Evolutionary conservation across 1,284 basidiomycete species (phyloP).

Genomic region (Ustilago loliicola): DNA sequence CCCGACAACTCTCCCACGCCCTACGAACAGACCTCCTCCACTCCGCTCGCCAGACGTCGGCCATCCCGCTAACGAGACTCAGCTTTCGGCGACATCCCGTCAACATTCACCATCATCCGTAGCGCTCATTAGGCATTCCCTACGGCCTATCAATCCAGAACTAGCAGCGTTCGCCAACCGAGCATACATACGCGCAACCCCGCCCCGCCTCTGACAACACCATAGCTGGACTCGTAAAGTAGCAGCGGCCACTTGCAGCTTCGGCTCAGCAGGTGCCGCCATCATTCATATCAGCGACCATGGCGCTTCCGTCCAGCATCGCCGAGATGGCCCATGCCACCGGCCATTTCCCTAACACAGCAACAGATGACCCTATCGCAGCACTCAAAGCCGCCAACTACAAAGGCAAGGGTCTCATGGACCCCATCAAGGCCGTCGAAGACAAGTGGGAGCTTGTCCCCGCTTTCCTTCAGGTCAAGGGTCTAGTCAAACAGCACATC

Average conservation of each 20-base stretch:
- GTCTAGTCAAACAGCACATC: conserved; percentile 87
- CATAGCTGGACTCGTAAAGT: background rate
- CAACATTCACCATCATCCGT: too few species aligned
- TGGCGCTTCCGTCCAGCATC: conserved; percentile 48
- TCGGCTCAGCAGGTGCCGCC: conserved; percentile 16
- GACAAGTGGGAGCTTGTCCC: conserved; percentile 70
- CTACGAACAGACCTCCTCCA: background rate
- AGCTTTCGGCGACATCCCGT: background rate
- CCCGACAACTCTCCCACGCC: background rate
- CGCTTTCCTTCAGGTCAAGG: conserved; percentile 69
- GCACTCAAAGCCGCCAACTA: conserved; percentile 58
- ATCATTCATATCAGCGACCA: conserved; percentile 4
- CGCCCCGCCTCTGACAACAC: background rate
- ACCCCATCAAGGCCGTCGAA: conserved; percentile 74
- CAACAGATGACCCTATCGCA: conserved; percentile 46
- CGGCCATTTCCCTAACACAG: conserved; percentile 22
- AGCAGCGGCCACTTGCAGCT: conserved; percentile 5
- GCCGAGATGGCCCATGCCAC: conserved; percentile 48
- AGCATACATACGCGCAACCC: background rate
- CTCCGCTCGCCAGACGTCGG: background rate
- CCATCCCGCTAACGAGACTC: background rate
- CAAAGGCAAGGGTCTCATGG: conserved; percentile 71
- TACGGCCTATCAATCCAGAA: background rate
- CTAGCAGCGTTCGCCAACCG: too few species aligned
- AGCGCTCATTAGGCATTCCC: background rate